A percentile compares a stretch with the other conserved stretches of the same genome.
Evolutionary conservation across 306 rosid species (phyloP).

Genomic region (Leucaena leucocephala): DNA sequence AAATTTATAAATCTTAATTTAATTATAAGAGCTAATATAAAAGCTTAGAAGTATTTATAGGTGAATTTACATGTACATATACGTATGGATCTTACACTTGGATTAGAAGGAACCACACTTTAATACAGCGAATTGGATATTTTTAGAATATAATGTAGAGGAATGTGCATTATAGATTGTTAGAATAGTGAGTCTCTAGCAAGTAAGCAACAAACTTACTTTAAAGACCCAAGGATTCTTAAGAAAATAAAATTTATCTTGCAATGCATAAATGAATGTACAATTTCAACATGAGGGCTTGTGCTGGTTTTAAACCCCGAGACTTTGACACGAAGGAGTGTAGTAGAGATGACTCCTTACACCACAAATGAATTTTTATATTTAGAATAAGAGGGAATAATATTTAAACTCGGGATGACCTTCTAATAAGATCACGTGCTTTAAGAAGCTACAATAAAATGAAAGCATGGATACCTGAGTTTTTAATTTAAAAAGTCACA

Average conservation of each 20-base stretch:
- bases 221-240: background rate
- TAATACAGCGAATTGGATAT: slow-evolving; percentile 8
- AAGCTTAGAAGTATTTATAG: no score
- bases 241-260: background rate
- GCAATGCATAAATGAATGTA: background rate
- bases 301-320: background rate
- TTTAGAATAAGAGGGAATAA: no score
- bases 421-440: slow-evolving; percentile 3
- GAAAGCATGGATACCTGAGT: slow-evolving; percentile 61
- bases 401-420: background rate
- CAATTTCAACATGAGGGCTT: background rate
- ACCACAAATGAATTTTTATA: no score
- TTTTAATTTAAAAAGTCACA: slow-evolving; percentile 61
- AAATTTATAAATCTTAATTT: no score
- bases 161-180: background rate
- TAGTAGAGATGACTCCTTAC: background rate
- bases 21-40: no score
- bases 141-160: slow-evolving; percentile 6
- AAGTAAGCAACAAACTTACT: background rate
- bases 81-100: slow-evolving; percentile 37
- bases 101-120: slow-evolving; percentile 5
- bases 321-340: background rate
- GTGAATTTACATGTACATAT: slow-evolving; percentile 33
- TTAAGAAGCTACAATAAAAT: slow-evolving; percentile 17
- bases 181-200: background rate